Conservation (phyloP, 306 rosid species). For the Glycine soja region DNA sequence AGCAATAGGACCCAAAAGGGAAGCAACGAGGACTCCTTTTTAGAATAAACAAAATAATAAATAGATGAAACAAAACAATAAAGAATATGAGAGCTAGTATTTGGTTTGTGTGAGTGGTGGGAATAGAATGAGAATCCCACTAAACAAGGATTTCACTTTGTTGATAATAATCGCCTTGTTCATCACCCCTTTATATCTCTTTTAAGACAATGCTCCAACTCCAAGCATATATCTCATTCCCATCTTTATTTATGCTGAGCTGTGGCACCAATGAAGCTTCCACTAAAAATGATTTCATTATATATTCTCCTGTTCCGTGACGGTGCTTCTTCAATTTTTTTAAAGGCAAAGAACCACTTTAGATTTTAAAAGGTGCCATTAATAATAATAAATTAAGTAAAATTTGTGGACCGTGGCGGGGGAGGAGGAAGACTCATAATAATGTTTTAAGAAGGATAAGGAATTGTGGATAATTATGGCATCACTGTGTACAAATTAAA, state of each 20-base stretch:
- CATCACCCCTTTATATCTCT: constrained; percentile 29
- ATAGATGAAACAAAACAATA: neutral
- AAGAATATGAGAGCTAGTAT: constrained; percentile 55
- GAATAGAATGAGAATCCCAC: constrained; percentile 79
- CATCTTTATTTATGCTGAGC: constrained; percentile 28
- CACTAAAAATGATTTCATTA: constrained; percentile 54
- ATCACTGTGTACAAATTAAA: neutral
- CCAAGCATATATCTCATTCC: constrained; percentile 48
- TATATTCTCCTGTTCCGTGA: constrained; percentile 50
- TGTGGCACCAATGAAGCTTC: constrained; percentile 52
- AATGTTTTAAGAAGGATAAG: constrained; percentile 31
- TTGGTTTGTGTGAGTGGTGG: constrained; percentile 55
- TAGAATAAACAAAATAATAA: neutral
- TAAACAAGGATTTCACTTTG: constrained; percentile 48
- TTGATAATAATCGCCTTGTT: constrained; percentile 45
- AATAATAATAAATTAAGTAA: constrained; percentile 23
- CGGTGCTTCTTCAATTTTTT: constrained; percentile 43
- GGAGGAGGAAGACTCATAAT: constrained; percentile 23
- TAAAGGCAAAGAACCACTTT: constrained; percentile 49
- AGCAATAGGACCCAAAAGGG: constrained; percentile 37
- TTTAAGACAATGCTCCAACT: constrained; percentile 36
- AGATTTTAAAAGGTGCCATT: constrained; percentile 45
- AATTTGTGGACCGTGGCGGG: constrained; percentile 36
- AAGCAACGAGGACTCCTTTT: constrained; percentile 29
- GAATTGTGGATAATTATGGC: constrained; percentile 40